Percentiles rank a stretch among this genome's conserved stretches.
Evolutionary conservation across 176 grass and related monocot species (phyloP).

Genomic region (Eleusine indica): DNA sequence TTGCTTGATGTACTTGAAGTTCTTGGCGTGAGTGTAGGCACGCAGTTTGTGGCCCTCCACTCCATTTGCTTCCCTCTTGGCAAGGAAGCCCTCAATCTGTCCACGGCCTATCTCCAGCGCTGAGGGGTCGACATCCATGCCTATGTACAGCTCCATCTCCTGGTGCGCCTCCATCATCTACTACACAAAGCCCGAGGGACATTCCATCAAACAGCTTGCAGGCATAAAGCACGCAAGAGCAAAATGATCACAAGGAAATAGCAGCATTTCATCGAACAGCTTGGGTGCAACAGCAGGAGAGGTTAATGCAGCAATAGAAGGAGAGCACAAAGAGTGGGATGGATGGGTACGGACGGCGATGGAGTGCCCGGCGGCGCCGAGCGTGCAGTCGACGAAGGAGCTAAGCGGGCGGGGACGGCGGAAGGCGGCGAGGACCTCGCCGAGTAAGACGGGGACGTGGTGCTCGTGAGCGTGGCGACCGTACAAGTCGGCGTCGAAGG

Average conservation of each 20-base stretch:
- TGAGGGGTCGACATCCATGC: conserved; percentile 81
- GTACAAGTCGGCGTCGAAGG: conserved; percentile 70
- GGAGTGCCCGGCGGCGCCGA: conserved; percentile 88
- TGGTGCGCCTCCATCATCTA: conserved; percentile 69
- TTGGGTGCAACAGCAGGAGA: neutral
- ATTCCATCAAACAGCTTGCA: conserved; percentile 47
- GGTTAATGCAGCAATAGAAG: neutral
- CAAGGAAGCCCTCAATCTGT: conserved; percentile 61
- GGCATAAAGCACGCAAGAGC: neutral
- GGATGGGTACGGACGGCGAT: conserved; percentile 51
- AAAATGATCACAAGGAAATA: neutral
- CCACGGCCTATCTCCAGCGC: conserved; percentile 59
- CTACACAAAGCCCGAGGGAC: conserved; percentile 8
- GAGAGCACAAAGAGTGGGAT: neutral
- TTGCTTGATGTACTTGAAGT: conserved; percentile 68
- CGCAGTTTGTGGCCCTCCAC: conserved; percentile 13
- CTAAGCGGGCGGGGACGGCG: conserved; percentile 51
- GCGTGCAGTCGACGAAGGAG: conserved; percentile 95
- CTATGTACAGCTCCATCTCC: conserved; percentile 91
- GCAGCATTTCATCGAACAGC: neutral
- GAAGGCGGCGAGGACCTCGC: conserved; percentile 76
- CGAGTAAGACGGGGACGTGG: conserved; percentile 76
- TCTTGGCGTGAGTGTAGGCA: conserved; percentile 51
- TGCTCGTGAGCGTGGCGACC: conserved; percentile 46
- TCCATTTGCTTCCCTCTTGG: neutral